Percentiles rank a stretch among this genome's conserved stretches.
Conservation (phyloP, 176 grass and related monocot genomes). For the Musa schizocarpa region DNA sequence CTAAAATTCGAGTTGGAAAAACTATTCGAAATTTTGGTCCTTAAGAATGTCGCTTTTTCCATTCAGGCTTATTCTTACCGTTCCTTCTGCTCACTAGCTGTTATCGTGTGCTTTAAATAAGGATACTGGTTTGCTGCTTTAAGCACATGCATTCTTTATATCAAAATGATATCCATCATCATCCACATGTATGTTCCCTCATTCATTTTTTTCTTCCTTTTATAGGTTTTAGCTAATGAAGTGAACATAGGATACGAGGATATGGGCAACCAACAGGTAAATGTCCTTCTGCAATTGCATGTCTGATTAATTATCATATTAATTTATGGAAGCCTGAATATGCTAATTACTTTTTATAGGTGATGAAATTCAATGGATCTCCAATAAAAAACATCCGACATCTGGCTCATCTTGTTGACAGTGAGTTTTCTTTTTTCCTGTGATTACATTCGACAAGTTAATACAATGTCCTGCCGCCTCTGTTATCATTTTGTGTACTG, state of each 20-base stretch:
- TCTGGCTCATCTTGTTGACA: conserved; percentile 83
- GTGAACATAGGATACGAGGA: conserved; percentile 90
- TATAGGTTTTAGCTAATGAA: conserved; percentile 32
- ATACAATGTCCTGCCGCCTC: background rate
- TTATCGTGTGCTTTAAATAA: no score
- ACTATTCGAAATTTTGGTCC: background rate
- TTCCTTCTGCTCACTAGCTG: no score
- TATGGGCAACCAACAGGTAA: conserved; percentile 92
- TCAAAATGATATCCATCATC: background rate
- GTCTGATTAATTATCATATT: background rate
- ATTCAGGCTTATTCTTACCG: no score
- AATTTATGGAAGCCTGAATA: conserved; percentile 4
- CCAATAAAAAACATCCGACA: conserved; percentile 87
- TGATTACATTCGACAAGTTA: background rate
- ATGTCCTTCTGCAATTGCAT: background rate
- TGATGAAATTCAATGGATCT: conserved; percentile 77
- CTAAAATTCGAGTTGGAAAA: background rate
- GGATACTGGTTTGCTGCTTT: background rate
- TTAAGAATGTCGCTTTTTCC: background rate
- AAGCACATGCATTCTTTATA: background rate
- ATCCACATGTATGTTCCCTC: background rate
- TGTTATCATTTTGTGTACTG: background rate
- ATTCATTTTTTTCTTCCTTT: background rate
- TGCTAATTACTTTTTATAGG: conserved; percentile 35
- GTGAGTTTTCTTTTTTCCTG: conserved; percentile 37